Evolutionary conservation across 192 early-diverging fungal species (phyloP).

Genomic region (Coemansia sp.): DNA sequence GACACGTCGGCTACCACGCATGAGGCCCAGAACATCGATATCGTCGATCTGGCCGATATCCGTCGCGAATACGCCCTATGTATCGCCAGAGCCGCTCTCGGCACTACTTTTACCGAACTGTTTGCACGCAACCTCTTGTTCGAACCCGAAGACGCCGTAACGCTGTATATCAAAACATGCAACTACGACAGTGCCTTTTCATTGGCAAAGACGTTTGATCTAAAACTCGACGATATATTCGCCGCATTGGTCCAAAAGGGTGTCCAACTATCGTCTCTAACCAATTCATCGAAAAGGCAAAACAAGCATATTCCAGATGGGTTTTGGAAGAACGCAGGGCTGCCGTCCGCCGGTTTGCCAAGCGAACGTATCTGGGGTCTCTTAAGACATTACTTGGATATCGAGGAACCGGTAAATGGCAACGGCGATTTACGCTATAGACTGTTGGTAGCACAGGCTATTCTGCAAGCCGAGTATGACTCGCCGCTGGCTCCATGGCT

Average conservation of each 20-base stretch:
- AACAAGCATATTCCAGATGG: conserved; percentile 32
- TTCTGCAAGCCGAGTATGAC: conserved; percentile 30
- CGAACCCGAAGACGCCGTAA: conserved; percentile 43
- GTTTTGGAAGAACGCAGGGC: conserved; percentile 32
- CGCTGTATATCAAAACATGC: conserved; percentile 40
- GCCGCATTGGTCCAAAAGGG: conserved; percentile 33
- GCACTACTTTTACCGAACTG: conserved; percentile 35
- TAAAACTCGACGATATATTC: conserved; percentile 35
- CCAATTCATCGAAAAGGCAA: conserved; percentile 5
- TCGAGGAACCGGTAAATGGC: conserved; percentile 15
- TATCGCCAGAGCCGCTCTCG: conserved; percentile 44
- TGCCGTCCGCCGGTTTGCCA: conserved; percentile 23
- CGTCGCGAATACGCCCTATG: conserved; percentile 51
- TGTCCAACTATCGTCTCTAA: conserved; percentile 20
- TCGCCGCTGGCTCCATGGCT: conserved; percentile 48
- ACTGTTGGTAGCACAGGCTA: conserved; percentile 33
- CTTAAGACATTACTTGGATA: conserved; percentile 40
- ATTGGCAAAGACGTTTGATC: conserved; percentile 27
- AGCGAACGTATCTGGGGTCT: conserved; percentile 48
- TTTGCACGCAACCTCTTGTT: conserved; percentile 42
- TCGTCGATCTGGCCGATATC: conserved; percentile 48
- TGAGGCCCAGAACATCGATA: conserved; percentile 28
- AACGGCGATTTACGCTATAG: conserved; percentile 14
- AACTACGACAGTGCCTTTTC: conserved; percentile 53
- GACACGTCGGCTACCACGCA: conserved; percentile 10